A percentile compares a stretch with the other conserved stretches of the same genome.
Conservation (phyloP, 768 basidiomycete genomes). For the Leccinum pellstonianum region DNA sequence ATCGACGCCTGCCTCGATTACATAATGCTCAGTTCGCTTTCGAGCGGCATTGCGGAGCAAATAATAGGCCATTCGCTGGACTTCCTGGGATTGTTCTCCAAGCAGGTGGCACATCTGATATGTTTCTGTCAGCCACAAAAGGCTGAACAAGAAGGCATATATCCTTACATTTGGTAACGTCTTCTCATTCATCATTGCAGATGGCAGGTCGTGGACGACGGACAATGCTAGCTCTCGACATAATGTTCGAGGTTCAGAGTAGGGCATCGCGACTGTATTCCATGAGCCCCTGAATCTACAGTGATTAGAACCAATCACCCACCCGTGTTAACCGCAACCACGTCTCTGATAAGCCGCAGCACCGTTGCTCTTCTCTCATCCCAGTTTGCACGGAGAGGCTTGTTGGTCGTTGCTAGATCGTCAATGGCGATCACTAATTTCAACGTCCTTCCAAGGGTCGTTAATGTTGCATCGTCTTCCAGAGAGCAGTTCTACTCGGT, state of each 20-base stretch:
- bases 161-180: constrained; percentile 60
- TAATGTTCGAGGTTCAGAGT: constrained; percentile 58
- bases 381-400: constrained; percentile 69
- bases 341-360: constrained; percentile 57
- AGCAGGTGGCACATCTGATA: constrained; percentile 79
- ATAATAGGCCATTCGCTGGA: constrained; percentile 77
- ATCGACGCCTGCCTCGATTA: constrained; percentile 85
- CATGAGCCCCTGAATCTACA: neutral
- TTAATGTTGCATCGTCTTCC: constrained; percentile 55
- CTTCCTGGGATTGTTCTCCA: constrained; percentile 55
- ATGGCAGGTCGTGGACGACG: constrained; percentile 65
- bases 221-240: constrained; percentile 69
- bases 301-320: constrained; percentile 17
- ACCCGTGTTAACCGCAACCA: constrained; percentile 59
- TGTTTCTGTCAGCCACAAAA: neutral
- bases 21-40: constrained; percentile 77
- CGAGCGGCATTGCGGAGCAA: constrained; percentile 68
- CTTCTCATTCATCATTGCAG: constrained; percentile 57
- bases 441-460: constrained; percentile 68
- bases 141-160: neutral
- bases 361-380: constrained; percentile 50
- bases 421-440: constrained; percentile 64
- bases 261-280: constrained; percentile 15
- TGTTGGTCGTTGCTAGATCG: constrained; percentile 72
- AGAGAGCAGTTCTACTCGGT: constrained; percentile 55